These are phyloP conservation scores for Jatropha multifida DNA, from an alignment of 441 rosid species.

Conservation along the genomic window DNA sequence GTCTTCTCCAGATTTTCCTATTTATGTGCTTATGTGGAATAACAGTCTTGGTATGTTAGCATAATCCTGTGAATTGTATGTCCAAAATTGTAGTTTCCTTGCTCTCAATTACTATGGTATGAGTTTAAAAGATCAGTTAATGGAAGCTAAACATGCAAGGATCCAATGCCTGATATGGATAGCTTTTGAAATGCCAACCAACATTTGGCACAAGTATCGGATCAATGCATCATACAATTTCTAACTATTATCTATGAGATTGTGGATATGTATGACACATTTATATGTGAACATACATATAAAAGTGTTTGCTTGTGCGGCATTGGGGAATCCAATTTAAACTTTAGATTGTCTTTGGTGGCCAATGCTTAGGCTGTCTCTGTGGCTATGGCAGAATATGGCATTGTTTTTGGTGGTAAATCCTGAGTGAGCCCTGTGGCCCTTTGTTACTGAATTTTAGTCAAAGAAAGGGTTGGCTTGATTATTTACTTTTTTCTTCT, in stretches of 20 bases:
- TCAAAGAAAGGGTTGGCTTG: background rate
- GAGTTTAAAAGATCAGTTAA: background rate
- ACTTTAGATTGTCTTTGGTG: background rate
- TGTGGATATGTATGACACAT: background rate
- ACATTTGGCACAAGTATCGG: background rate
- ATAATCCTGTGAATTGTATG: background rate
- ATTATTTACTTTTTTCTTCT: background rate
- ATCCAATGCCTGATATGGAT: background rate
- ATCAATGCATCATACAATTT: background rate
- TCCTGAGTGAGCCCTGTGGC: background rate
- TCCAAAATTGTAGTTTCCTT: background rate
- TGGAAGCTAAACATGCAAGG: background rate
- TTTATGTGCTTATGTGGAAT: conserved; percentile 94
- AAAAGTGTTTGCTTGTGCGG: background rate
- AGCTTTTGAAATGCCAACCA: background rate
- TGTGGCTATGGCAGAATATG: background rate
- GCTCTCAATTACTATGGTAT: background rate
- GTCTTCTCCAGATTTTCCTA: conserved; percentile 89
- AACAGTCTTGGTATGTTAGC: conserved; percentile 69
- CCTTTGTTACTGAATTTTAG: background rate
- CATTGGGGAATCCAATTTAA: background rate
- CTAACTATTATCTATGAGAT: background rate
- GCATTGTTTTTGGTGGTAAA: background rate
- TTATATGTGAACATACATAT: background rate
- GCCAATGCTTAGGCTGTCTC: background rate